Conservation (phyloP, 2,329 filamentous ascomycete species). For the Fusarium keratoplasticum region DNA sequence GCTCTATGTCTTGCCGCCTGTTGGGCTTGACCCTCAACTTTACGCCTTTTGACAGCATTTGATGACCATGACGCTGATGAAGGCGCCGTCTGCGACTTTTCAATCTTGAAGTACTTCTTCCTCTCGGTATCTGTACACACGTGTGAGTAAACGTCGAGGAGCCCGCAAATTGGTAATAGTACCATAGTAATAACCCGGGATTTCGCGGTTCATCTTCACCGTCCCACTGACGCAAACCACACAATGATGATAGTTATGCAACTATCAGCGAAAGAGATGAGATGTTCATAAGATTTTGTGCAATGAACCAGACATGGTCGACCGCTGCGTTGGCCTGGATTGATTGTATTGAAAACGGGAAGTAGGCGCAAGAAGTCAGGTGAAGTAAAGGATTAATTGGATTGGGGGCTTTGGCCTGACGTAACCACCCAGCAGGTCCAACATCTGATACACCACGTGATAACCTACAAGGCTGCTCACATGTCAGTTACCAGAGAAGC, state of each 20-base stretch:
- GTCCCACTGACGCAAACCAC: neutral
- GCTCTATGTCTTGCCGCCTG: constrained; percentile 42
- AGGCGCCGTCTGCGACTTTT: constrained; percentile 66
- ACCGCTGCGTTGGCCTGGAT: neutral
- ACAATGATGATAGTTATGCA: too few species aligned
- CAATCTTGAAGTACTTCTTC: constrained; percentile 76
- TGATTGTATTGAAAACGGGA: neutral
- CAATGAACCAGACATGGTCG: neutral
- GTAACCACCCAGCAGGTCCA: neutral
- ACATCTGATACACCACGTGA: neutral
- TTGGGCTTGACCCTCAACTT: constrained; percentile 55
- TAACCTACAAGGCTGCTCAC: neutral
- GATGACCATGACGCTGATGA: constrained; percentile 64
- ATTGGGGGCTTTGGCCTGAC: neutral
- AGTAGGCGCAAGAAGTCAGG: neutral
- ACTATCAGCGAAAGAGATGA: neutral
- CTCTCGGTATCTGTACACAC: constrained; percentile 61
- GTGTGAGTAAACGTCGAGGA: neutral
- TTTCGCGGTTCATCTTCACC: constrained; percentile 49
- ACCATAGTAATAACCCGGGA: constrained; percentile 70
- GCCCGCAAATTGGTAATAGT: neutral
- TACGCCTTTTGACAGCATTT: constrained; percentile 69
- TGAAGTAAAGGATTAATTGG: neutral
- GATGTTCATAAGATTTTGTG: neutral
- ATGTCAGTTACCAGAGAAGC: neutral